Evolutionary conservation across 2,329 filamentous ascomycete species (phyloP).

Genomic region (Cordyceps cicadae): DNA sequence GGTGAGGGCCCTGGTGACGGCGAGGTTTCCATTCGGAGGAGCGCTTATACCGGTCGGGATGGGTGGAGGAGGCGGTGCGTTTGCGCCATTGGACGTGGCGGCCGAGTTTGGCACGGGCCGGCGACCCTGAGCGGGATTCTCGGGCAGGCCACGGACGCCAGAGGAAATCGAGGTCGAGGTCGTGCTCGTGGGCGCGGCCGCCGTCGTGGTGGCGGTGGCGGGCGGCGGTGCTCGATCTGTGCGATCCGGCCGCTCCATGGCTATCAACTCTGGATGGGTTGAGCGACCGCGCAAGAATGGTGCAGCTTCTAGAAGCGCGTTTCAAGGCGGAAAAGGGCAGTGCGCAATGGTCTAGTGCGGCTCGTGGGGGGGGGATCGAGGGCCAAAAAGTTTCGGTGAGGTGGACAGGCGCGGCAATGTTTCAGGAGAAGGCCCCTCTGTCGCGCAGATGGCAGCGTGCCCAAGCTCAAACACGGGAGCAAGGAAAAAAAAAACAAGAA

Average conservation of each 20-base stretch:
- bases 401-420: conserved; percentile 6
- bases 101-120: conserved; percentile 31
- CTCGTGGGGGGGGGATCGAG: background rate
- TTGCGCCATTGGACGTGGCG: conserved; percentile 32
- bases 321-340: conserved; percentile 8
- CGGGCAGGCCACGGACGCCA: conserved; percentile 28
- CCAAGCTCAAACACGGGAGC: conserved; percentile 1
- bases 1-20: conserved; percentile 45
- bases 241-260: conserved; percentile 26
- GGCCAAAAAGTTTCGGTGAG: conserved; percentile 9
- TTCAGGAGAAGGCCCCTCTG: conserved; percentile 11
- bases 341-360: background rate
- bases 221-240: conserved; percentile 7
- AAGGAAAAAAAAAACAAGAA: background rate
- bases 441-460: conserved; percentile 3
- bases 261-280: conserved; percentile 12
- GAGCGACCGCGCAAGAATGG: conserved; percentile 16
- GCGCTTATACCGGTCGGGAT: conserved; percentile 41
- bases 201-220: conserved; percentile 15
- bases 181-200: background rate
- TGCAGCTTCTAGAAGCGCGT: conserved; percentile 16
- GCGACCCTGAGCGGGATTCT: conserved; percentile 31
- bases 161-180: background rate
- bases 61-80: conserved; percentile 35
- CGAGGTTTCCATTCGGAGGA: conserved; percentile 38